phyloP scores from a whole-genome alignment of 129 eudicot species.

The Oenanthe sinensis region DNA sequence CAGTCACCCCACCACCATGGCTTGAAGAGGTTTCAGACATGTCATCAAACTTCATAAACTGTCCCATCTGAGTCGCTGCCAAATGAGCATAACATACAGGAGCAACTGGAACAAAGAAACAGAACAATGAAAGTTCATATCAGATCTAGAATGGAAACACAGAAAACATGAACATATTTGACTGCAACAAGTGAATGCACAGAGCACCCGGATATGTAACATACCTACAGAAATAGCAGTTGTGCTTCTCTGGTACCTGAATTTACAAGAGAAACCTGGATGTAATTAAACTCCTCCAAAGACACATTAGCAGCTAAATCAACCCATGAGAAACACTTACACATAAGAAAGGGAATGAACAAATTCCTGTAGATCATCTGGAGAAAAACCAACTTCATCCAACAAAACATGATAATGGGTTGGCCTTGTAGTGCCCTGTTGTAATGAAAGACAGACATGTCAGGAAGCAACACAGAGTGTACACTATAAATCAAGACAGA shows the following conservation, averaged over 20 bases:
- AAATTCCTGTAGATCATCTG: constrained; percentile 73
- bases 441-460: not conserved
- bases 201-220: too few species aligned
- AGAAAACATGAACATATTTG: not conserved
- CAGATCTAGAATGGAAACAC: not conserved
- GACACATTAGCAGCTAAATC: not conserved
- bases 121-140: not conserved
- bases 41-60: constrained; percentile 73
- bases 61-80: constrained; percentile 72
- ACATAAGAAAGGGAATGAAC: constrained; percentile 77
- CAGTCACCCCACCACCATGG: constrained; percentile 35
- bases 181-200: not conserved
- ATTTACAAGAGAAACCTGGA: not conserved
- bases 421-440: constrained; percentile 64
- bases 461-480: not conserved
- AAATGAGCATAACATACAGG: constrained; percentile 77
- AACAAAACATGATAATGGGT: constrained; percentile 76
- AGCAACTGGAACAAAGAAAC: constrained; percentile 35
- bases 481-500: not conserved
- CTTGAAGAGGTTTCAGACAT: constrained; percentile 52
- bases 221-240: constrained; percentile 73
- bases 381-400: constrained; percentile 62
- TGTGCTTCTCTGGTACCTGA: constrained; percentile 71
- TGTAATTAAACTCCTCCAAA: not conserved
- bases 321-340: constrained; percentile 27